Percentiles rank a stretch among this genome's conserved stretches.
Conservation (phyloP, 2,329 filamentous ascomycete genomes). For the Elsinoe australis region DNA sequence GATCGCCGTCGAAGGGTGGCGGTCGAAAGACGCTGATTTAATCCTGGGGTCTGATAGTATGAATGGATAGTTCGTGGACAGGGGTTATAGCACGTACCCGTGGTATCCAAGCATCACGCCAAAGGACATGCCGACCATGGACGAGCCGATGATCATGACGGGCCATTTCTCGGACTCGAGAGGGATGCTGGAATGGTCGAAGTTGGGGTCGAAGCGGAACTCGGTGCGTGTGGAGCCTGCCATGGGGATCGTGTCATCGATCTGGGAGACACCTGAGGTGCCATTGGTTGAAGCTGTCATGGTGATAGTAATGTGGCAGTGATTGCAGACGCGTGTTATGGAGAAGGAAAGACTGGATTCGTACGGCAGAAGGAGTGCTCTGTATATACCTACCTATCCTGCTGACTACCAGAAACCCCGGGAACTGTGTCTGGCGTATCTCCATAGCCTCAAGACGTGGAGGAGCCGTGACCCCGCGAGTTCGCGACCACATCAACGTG, state of each 20-base stretch:
- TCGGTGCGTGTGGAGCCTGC: background rate
- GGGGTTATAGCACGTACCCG: constrained; percentile 11
- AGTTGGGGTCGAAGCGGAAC: background rate
- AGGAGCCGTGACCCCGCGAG: constrained; percentile 1
- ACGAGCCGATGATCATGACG: constrained; percentile 23
- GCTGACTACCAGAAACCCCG: too few relatives aligned
- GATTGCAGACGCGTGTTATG: too few relatives aligned
- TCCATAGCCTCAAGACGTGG: constrained; percentile 6
- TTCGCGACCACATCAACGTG: background rate
- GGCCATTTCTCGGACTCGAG: constrained; percentile 16
- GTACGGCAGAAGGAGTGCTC: too few relatives aligned
- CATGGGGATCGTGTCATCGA: constrained; percentile 16
- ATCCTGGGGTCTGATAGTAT: constrained; percentile 5
- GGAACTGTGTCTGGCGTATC: too few relatives aligned
- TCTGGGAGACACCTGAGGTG: constrained; percentile 10
- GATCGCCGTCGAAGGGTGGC: constrained; percentile 24
- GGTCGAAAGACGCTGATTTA: constrained; percentile 20
- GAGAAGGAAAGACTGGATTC: too few relatives aligned
- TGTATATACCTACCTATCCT: constrained; percentile 3
- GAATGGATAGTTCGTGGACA: constrained; percentile 3
- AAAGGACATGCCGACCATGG: constrained; percentile 24
- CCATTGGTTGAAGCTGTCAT: background rate
- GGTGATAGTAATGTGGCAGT: too few relatives aligned
- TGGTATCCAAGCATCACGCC: constrained; percentile 23
- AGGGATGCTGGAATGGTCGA: constrained; percentile 1